Base-by-base conservation (phyloP, 495 filamentous ascomycete genomes). In the Xylaria castorea region DNA sequence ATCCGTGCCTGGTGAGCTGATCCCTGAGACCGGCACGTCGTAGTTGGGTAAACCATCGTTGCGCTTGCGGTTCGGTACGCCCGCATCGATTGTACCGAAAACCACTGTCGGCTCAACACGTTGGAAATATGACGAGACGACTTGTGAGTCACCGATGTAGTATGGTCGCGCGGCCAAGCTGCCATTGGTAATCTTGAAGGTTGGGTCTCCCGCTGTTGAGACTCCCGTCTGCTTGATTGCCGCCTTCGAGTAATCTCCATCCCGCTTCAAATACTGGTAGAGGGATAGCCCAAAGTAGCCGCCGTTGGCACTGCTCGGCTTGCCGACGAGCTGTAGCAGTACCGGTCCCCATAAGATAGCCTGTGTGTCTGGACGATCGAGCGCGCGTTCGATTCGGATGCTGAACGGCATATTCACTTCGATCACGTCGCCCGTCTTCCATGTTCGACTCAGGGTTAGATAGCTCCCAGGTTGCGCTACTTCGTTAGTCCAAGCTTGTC, bases 291-390 rank as follows among this genome's bases (percentile, higher is more conserved):
- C 63, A 8, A 34, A 61, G 44, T 50, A 76, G 25, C 71, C 70
- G 40, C 38, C 69, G 42, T 67, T 74, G 27, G 55, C 64, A 67
- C 32, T 67, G 68, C 14, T 69, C 36, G 74, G 55, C 22, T 53
- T 73, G 50, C 74, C 74, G 30, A 76, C 53, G 38, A 70, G 64
- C 63, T 76, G 75, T 57, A 81, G 72, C 57, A 81, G 36, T 18
- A 75, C 34, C 12, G 80, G 80, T 8, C 80, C 80, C 73, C 72
- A 81, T 55, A 76, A 68, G 60, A 81, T 67, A 4, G 77, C 73
- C 55, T 79, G 75, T 44, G 78, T 73, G n/a, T 73, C 71, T 11
- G 71, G 69, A 40, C 78, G 75, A 71, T 81, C 80, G 20, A 76
- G 75, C 18, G 78, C 74, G 20, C 77, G 70, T 48, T 80, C 73